Evolutionary conservation across 495 filamentous ascomycete species (phyloP), one percentile per base, ranked within the genome.

Genomic region (Elaphomyces granulatus): DNA sequence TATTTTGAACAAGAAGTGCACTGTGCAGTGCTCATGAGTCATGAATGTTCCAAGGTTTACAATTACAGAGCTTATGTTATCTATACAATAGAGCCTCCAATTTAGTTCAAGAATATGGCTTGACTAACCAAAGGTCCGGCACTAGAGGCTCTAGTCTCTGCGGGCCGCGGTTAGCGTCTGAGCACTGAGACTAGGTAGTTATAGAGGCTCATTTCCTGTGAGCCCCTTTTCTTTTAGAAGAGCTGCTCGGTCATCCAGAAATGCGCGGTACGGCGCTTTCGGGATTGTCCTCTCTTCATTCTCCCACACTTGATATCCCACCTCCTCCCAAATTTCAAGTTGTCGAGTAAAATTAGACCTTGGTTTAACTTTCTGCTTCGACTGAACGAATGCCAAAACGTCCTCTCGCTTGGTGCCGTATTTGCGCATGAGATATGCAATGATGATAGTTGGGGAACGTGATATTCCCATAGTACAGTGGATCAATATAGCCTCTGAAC

Each of bases 401-500:
- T 41, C 34, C 4, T n/a, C n/a, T n/a, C n/a, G n/a, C n/a, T n/a
- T 20, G 32, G 34, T 36, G 32, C 42, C 3, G 15, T 42, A 38
- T n/a, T 47, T 56, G 19, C 55, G 49, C 54, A 59, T 59, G 14
- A 59, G 44, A 40, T 57, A 55, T 8, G 54, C 54, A 19, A 58
- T 50, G 6, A 58, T 46, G 16, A 54, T 47, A 0, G 57, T 59
- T 30, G 59, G 45, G 7, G 61, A 60, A 20, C 58, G 61, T 39
- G 59, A 64, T 23, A 58, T 50, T 3, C 59, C 56, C 30, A 51
- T 42, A 33, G 52, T 48, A 43, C 59, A 60, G 46, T 64, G 61
- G 18, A 61, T 41, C 19, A 61, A 45, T 20, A 60, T 44, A n/a
- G 47, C 44, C 36, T 46, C 44, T 8, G 52, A 39, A 40, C 39